Evolutionary conservation across 1,139 yeast genomes (phyloP).

Genomic region (Scheffersomyces cryptocercus): DNA sequence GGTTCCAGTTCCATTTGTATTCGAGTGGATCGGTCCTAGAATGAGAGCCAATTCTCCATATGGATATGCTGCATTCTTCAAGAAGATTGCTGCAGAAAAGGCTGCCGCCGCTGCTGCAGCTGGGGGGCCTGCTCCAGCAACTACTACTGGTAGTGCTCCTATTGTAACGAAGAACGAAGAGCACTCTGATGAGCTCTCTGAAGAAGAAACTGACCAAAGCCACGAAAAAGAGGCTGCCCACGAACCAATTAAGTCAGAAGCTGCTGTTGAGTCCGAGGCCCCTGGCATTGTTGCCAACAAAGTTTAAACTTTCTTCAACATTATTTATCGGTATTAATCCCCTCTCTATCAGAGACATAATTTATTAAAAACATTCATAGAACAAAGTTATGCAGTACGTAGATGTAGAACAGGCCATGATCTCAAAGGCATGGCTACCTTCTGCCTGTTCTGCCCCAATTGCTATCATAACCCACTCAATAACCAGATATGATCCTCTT

Average conservation of each 20-base stretch:
- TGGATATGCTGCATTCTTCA: conserved; percentile 56
- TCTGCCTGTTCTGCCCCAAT: no score
- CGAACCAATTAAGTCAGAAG: background rate
- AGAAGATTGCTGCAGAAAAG: conserved; percentile 27
- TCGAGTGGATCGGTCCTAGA: conserved; percentile 17
- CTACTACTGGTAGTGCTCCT: conserved; percentile 2
- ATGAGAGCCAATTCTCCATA: conserved; percentile 20
- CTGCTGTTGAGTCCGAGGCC: background rate
- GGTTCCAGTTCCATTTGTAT: conserved; percentile 28
- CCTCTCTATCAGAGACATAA: background rate
- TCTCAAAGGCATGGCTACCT: background rate
- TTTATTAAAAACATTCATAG: background rate
- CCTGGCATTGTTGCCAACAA: conserved; percentile 7
- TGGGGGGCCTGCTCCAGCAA: conserved; percentile 10
- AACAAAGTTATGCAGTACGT: no score
- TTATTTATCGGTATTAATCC: background rate
- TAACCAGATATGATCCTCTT: no score
- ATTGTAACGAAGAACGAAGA: background rate
- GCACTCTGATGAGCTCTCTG: background rate
- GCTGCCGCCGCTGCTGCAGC: conserved; percentile 15
- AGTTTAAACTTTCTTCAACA: conserved; percentile 3
- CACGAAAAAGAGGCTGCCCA: no score
- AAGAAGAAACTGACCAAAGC: background rate
- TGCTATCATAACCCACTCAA: no score
- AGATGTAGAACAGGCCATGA: no score